A percentile compares a stretch with the other conserved stretches of the same genome.
phyloP scores from a whole-genome alignment of 495 filamentous ascomycete genomes.

The Amniculicola lignicola region DNA sequence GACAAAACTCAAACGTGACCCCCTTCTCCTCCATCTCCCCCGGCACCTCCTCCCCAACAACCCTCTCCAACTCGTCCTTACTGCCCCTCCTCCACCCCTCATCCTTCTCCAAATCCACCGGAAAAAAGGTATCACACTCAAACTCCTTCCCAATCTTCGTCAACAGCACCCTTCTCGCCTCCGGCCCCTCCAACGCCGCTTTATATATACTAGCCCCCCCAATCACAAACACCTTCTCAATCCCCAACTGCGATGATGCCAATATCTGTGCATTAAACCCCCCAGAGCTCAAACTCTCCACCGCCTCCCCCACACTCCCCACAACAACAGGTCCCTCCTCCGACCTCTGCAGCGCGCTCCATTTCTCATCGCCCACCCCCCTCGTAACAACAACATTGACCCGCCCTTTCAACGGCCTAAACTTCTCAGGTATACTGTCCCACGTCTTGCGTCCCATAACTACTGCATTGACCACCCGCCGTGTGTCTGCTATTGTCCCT shows the following conservation, averaged over 20 bases:
- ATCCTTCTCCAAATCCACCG: constrained; percentile 50
- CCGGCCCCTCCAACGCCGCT: constrained; percentile 53
- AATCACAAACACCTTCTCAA: constrained; percentile 73
- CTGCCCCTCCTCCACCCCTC: constrained; percentile 51
- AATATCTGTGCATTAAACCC: no score
- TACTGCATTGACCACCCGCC: constrained; percentile 61
- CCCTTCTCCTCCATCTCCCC: constrained; percentile 53
- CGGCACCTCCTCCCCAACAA: constrained; percentile 57
- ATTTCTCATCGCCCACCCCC: constrained; percentile 36
- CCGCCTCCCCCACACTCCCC: constrained; percentile 64
- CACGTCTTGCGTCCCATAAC: constrained; percentile 98
- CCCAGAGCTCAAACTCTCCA: constrained; percentile 35
- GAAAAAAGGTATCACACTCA: constrained; percentile 90
- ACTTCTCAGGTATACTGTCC: constrained; percentile 72
- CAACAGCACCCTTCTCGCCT: constrained; percentile 53
- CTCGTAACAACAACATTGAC: constrained; percentile 76
- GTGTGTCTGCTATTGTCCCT: background rate
- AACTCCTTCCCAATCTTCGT: constrained; percentile 62
- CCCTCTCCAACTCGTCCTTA: constrained; percentile 53
- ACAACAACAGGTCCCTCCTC: constrained; percentile 29
- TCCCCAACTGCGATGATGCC: no score
- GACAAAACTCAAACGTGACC: constrained; percentile 51
- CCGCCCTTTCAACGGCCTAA: constrained; percentile 75
- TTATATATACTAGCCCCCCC: constrained; percentile 84
- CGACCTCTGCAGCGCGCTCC: constrained; percentile 25